Percentiles rank a stretch among this genome's conserved stretches.
Conservation (phyloP, 768 basidiomycete species). For the Tulasnella calospora region DNA sequence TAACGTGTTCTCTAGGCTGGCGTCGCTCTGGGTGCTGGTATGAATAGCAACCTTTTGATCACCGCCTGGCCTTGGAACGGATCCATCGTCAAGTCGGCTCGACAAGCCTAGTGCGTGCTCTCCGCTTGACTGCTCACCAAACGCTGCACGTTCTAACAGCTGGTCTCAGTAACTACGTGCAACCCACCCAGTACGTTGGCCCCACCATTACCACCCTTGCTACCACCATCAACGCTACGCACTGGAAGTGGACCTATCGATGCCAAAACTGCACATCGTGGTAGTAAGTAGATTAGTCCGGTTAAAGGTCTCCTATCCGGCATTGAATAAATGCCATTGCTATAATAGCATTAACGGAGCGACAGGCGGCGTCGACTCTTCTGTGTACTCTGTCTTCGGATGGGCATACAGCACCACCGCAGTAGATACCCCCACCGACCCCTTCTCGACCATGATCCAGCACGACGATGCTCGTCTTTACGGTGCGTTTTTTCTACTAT, state of each 20-base stretch:
- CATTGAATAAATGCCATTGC: conserved; percentile 29
- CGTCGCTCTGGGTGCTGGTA: conserved; percentile 49
- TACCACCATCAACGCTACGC: conserved; percentile 44
- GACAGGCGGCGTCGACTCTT: neutral
- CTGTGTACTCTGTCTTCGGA: conserved; percentile 15
- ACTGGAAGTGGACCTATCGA: conserved; percentile 64
- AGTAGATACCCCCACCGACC: conserved; percentile 49
- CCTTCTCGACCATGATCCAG: conserved; percentile 45
- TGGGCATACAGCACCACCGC: conserved; percentile 29
- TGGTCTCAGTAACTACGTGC: conserved; percentile 45
- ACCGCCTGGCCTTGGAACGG: conserved; percentile 57
- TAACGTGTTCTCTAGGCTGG: conserved; percentile 35
- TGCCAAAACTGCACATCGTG: conserved; percentile 57
- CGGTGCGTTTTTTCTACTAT: neutral
- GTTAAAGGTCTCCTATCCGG: conserved; percentile 34
- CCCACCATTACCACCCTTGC: conserved; percentile 51
- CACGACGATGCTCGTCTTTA: conserved; percentile 48
- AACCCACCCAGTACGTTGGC: conserved; percentile 48
- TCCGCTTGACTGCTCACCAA: neutral
- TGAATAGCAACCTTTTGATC: conserved; percentile 53
- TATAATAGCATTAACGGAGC: conserved; percentile 19
- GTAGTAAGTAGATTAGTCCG: conserved; percentile 1
- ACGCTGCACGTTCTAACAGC: neutral
- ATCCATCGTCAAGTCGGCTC: conserved; percentile 49
- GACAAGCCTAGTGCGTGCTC: conserved; percentile 49